These are phyloP conservation scores for Protomyces macrosporus DNA, from an alignment of 1,139 yeast species.

Conservation along the genomic window DNA sequence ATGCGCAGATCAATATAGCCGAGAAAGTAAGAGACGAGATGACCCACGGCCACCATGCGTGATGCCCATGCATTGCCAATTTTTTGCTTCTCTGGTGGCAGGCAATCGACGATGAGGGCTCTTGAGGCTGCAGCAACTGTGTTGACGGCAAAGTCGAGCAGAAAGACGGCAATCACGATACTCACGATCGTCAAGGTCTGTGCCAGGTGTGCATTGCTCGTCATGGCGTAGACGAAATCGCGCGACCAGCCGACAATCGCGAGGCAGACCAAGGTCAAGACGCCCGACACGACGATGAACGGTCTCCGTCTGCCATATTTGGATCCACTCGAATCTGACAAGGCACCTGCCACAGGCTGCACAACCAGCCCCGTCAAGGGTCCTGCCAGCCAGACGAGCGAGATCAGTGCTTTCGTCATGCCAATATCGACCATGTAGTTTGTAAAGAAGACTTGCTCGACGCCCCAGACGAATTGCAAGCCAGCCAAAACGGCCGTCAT, in stretches of 20 bases:
- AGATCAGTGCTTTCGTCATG: slow-evolving; percentile 48
- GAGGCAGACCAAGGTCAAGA: slow-evolving; percentile 46
- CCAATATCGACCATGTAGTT: slow-evolving; percentile 47
- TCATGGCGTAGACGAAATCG: slow-evolving; percentile 36
- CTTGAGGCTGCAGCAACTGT: slow-evolving; percentile 39
- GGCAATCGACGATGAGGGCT: slow-evolving; percentile 31
- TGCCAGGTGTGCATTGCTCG: slow-evolving; percentile 33
- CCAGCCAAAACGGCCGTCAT: slow-evolving; percentile 15
- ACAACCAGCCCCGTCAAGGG: slow-evolving; percentile 57
- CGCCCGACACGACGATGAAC: slow-evolving; percentile 51
- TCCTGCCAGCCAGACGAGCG: slow-evolving; percentile 59
- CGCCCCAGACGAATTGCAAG: slow-evolving; percentile 24
- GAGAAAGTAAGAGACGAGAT: slow-evolving; percentile 50
- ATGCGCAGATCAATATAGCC: slow-evolving; percentile 45
- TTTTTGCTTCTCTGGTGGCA: slow-evolving; percentile 46
- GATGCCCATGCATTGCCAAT: slow-evolving; percentile 70
- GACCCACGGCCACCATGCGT: slow-evolving; percentile 57
- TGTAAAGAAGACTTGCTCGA: slow-evolving; percentile 21
- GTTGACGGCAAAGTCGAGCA: slow-evolving; percentile 54
- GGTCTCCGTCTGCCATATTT: slow-evolving; percentile 52
- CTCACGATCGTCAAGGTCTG: slow-evolving; percentile 26
- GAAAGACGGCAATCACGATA: slow-evolving; percentile 39
- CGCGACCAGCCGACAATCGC: slow-evolving; percentile 48
- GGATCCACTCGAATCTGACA: slow-evolving; percentile 49
- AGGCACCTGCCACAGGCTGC: slow-evolving; percentile 55